phyloP scores from a whole-genome alignment of 2,329 filamentous ascomycete species.

The Xylaria sp. region DNA sequence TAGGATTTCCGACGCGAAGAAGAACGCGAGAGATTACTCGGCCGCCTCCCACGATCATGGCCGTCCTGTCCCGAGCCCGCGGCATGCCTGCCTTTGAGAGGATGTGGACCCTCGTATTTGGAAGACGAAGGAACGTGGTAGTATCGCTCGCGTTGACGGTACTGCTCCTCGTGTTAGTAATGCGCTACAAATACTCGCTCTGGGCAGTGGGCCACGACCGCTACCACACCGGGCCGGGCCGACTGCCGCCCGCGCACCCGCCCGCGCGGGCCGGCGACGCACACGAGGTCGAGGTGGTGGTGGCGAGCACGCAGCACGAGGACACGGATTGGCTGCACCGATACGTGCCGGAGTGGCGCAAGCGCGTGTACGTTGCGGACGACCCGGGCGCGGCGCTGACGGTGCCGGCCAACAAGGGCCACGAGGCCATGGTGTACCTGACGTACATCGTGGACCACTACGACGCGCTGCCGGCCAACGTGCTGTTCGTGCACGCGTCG shows the following conservation, averaged over 20 bases:
- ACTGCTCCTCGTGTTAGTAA: not conserved
- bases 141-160: not conserved
- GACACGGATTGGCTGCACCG: slow-evolving; percentile 45
- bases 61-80: no score
- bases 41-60: not conserved
- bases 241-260: no score
- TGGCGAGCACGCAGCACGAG: slow-evolving; percentile 37
- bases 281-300: slow-evolving; percentile 35
- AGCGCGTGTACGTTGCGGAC: slow-evolving; percentile 59
- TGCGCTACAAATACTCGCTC: not conserved
- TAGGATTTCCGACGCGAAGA: no score
- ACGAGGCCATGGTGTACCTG: slow-evolving; percentile 57
- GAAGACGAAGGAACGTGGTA: not conserved
- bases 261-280: not conserved
- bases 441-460: slow-evolving; percentile 56
- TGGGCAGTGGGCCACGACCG: not conserved
- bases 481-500: slow-evolving; percentile 51
- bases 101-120: not conserved
- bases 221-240: no score
- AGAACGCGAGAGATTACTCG: not conserved
- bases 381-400: slow-evolving; percentile 49
- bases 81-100: not conserved
- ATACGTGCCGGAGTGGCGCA: slow-evolving; percentile 50
- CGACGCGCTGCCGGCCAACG: slow-evolving; percentile 46
- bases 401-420: slow-evolving; percentile 53